These are phyloP conservation scores for Purpureocillium lavendulum DNA, from an alignment of 2,329 filamentous ascomycete species.

Conservation along the genomic window DNA sequence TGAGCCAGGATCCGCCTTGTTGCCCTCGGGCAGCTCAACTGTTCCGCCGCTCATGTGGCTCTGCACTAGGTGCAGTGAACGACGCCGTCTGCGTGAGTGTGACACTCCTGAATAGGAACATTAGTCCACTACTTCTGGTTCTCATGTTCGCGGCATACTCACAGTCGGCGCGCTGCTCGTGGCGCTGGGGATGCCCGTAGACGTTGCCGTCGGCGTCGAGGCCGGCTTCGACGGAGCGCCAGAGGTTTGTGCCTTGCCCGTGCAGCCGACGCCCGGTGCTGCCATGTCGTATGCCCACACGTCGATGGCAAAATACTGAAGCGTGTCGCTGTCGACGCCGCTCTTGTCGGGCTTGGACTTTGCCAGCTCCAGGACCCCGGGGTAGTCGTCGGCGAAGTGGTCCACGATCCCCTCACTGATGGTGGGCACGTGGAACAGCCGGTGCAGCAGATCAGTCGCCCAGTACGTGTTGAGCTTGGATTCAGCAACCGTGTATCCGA, in stretches of 20 bases:
- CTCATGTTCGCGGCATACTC: too few relatives aligned
- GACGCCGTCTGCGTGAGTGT: not conserved
- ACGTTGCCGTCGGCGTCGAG: not conserved
- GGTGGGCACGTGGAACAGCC: slow-evolving; percentile 53
- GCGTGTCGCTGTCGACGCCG: slow-evolving; percentile 49
- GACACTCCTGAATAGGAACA: not conserved
- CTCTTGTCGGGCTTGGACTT: slow-evolving; percentile 35
- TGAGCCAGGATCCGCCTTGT: too few relatives aligned
- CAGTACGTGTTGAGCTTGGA: slow-evolving; percentile 53
- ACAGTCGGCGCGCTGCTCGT: not conserved
- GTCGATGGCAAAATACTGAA: slow-evolving; percentile 63
- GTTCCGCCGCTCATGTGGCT: too few relatives aligned
- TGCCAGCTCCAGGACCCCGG: slow-evolving; percentile 44
- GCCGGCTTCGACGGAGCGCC: not conserved
- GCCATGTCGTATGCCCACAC: slow-evolving; percentile 59
- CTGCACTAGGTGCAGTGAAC: not conserved
- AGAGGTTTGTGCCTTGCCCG: not conserved
- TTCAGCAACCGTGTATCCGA: slow-evolving; percentile 53
- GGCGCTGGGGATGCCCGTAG: not conserved
- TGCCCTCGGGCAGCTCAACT: too few relatives aligned
- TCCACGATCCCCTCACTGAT: slow-evolving; percentile 53
- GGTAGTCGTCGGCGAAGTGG: slow-evolving; percentile 54
- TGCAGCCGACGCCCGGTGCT: slow-evolving; percentile 39
- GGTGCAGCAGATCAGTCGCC: slow-evolving; percentile 59
- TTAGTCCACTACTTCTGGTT: too few relatives aligned